Evolutionary conservation across 345 rosid genomes (phyloP).

Genomic region (Sonneratia alba): DNA sequence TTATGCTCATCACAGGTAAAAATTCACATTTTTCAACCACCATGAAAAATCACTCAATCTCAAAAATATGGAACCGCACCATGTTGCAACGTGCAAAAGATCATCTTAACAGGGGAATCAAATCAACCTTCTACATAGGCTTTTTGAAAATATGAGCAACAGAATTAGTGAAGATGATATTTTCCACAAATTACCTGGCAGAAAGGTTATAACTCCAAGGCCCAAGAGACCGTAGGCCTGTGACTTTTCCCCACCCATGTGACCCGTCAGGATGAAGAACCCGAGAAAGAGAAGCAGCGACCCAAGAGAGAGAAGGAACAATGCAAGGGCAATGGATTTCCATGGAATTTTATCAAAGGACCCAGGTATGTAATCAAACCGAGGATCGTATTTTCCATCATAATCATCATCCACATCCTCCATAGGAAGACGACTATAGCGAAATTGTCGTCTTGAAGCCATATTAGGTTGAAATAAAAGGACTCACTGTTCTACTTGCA

Average conservation of each 20-base stretch:
- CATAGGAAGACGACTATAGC: conserved; percentile 5
- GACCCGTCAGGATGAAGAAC: conserved; percentile 29
- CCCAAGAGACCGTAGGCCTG: conserved; percentile 30
- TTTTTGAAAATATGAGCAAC: too few species aligned
- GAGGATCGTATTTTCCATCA: conserved; percentile 10
- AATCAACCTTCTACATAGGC: too few species aligned
- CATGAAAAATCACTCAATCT: too few species aligned
- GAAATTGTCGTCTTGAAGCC: conserved; percentile 8
- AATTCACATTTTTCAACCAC: too few species aligned
- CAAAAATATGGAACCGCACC: too few species aligned
- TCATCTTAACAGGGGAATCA: too few species aligned
- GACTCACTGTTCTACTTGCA: background rate
- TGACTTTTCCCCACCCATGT: conserved; percentile 31
- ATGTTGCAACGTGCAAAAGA: too few species aligned
- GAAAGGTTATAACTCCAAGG: conserved; percentile 26
- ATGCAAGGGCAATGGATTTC: conserved; percentile 31
- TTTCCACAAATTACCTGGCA: conserved; percentile 21
- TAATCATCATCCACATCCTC: conserved; percentile 5
- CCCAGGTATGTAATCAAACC: conserved; percentile 10
- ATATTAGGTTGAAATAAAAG: background rate
- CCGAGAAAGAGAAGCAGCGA: conserved; percentile 27
- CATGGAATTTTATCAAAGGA: conserved; percentile 28
- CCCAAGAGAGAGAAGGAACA: conserved; percentile 26
- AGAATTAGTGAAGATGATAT: background rate
- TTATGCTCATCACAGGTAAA: too few species aligned